Evolutionary conservation across 768 basidiomycete genomes (phyloP), one percentile per base, ranked within the genome.

Genomic region (Cytidiella melzeri): DNA sequence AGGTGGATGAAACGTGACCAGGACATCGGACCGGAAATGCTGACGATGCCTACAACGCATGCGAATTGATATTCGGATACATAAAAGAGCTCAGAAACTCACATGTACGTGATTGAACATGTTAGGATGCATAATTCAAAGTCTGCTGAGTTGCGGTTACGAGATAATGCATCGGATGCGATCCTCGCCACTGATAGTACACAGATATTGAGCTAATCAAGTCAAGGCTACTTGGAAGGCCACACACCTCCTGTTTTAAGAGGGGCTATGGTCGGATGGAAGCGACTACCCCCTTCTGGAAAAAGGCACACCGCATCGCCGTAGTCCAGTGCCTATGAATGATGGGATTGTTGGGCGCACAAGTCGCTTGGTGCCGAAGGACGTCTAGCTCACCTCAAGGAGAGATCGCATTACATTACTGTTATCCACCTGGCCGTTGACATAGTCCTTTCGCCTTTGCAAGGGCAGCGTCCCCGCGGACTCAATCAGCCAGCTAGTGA

Each of bases 401-500:
- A 94, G 73, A 41, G 75, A 75, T 39, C 69, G 67, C 83, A 94
- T 88, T 21, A 74, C 79, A 1, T 76, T 70, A 1, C 74, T 71
- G 61, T 94, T 94, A 64, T 93, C 82, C 0, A 69, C 70, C 12
- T 64, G 67, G 3, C 68, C 74, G 41, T 81, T 77, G 0, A 55
- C 54, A 56, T 74, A 77, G 60, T 94, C 92, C 55, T 84, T 90
- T 45, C 79, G 73, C 51, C 92, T 74, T 60, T 83, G 78, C 39
- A 94, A 78, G 1, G 92, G 92, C 2, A 94, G 76, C 1, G 92
- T 92, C 11, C 92, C 92, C 9, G 87, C 86, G 15, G 83, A 82
- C 63, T 92, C 89, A 43, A 94, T 90, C 18, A 94, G 74, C 91
- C 92, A 92, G 54, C 85, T 88, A 6, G 87, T 90, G 64, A 94